Conservation (phyloP, 2,329 filamentous ascomycete species). For the Epichloe typhina region DNA sequence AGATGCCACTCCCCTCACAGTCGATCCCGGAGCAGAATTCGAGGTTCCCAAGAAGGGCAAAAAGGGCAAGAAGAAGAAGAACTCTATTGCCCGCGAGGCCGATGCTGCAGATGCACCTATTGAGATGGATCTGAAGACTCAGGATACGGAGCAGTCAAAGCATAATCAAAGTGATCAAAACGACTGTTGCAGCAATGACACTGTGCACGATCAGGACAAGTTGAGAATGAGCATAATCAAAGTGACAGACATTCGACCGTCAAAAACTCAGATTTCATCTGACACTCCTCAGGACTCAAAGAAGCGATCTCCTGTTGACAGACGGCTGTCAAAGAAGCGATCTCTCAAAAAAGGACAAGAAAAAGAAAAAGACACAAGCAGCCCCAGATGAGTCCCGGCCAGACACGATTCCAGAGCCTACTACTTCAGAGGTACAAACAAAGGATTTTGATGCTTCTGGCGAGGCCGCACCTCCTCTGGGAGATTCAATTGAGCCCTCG, state of each 20-base stretch:
- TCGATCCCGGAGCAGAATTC: slow-evolving; percentile 1
- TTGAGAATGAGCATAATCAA: too few species aligned
- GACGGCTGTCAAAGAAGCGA: neutral
- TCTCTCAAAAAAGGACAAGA: slow-evolving; percentile 22
- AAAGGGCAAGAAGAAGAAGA: slow-evolving; percentile 10
- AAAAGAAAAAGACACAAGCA: slow-evolving; percentile 20
- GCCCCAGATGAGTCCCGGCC: slow-evolving; percentile 8
- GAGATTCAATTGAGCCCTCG: slow-evolving; percentile 8
- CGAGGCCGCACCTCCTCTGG: neutral
- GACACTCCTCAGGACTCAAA: neutral
- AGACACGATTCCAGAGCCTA: slow-evolving; percentile 2
- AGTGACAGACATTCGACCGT: neutral
- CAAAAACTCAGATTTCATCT: neutral
- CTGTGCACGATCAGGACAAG: neutral
- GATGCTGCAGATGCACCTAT: neutral
- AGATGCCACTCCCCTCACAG: neutral
- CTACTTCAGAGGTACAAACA: neutral
- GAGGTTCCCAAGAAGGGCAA: slow-evolving; percentile 5
- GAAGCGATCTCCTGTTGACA: neutral
- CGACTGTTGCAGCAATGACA: neutral
- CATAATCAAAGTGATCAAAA: neutral
- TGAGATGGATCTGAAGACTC: neutral
- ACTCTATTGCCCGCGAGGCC: slow-evolving; percentile 5
- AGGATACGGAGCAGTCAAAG: neutral
- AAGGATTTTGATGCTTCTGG: neutral